Evolutionary conservation across 2,329 filamentous ascomycete species (phyloP).

Genomic region (Rhinocladiella similis): DNA sequence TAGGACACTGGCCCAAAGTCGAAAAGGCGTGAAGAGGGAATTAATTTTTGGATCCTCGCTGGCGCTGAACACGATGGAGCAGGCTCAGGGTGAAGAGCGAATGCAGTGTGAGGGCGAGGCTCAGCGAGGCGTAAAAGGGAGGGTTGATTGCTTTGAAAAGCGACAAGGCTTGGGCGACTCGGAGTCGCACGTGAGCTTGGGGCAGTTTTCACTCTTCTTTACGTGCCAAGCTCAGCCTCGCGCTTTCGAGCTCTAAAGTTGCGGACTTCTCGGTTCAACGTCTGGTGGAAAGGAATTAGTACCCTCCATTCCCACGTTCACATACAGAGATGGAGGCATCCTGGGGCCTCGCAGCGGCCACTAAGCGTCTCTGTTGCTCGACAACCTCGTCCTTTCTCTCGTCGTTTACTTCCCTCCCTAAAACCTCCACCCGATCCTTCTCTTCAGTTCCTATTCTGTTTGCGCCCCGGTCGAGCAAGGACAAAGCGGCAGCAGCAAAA

Average conservation of each 20-base stretch:
- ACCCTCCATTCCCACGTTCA: not conserved
- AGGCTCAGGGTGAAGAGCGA: no score
- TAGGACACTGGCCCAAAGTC: no score
- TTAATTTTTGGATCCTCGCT: no score
- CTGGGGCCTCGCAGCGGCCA: constrained; percentile 14
- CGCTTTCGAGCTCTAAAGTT: not conserved
- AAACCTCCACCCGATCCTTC: constrained; percentile 19
- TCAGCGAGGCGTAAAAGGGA: no score
- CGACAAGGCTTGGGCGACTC: no score
- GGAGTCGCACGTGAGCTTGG: no score
- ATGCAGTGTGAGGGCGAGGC: no score
- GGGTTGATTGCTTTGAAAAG: no score
- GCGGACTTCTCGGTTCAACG: not conserved
- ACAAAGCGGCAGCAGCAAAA: constrained; percentile 56
- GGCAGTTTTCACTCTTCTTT: no score
- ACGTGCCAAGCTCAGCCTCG: not conserved
- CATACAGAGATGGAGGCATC: constrained; percentile 16
- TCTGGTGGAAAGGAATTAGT: no score
- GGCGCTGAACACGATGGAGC: no score
- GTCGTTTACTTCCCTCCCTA: constrained; percentile 10
- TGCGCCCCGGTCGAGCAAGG: constrained; percentile 37
- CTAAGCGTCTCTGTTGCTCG: constrained; percentile 15
- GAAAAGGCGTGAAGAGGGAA: no score
- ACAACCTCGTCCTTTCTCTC: constrained; percentile 24
- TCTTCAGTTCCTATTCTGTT: constrained; percentile 33